Evolutionary conservation across 306 rosid genomes (phyloP).

Genomic region (Betula pendula): DNA sequence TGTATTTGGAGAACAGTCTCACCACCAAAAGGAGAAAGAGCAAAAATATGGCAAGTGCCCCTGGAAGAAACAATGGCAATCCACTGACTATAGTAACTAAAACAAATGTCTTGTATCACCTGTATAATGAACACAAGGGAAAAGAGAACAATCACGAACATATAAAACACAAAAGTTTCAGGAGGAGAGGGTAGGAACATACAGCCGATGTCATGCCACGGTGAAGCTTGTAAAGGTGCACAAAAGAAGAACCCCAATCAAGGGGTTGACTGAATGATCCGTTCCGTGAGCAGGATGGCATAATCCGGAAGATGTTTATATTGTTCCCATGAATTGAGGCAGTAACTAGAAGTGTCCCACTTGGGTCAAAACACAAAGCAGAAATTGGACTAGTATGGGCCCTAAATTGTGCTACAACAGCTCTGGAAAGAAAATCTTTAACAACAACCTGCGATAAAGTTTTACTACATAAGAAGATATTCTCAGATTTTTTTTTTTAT

Average conservation of each 20-base stretch:
- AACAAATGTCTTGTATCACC: constrained; percentile 93
- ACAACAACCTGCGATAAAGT: constrained; percentile 71
- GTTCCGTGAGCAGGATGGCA: constrained; percentile 65
- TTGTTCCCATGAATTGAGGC: constrained; percentile 89
- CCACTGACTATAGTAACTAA: constrained; percentile 87
- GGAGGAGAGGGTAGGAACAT: constrained; percentile 41
- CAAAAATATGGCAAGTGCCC: constrained; percentile 88
- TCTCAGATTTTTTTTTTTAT: neutral
- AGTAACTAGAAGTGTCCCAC: constrained; percentile 88
- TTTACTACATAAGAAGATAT: constrained; percentile 16
- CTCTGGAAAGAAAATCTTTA: constrained; percentile 75
- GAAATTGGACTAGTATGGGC: constrained; percentile 93
- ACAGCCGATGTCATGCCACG: constrained; percentile 96
- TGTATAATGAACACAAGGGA: constrained; percentile 36
- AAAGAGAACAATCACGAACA: constrained; percentile 26
- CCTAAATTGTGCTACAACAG: constrained; percentile 77
- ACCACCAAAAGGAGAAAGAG: constrained; percentile 84
- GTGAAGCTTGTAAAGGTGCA: constrained; percentile 89
- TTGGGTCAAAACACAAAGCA: constrained; percentile 86
- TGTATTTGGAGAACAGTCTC: constrained; percentile 73
- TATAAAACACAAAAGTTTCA: constrained; percentile 23
- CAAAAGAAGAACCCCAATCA: constrained; percentile 75
- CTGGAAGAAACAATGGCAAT: constrained; percentile 73
- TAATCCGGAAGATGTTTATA: constrained; percentile 78
- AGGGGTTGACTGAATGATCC: constrained; percentile 62